Evolutionary conservation across 2,329 filamentous ascomycete genomes (phyloP), one percentile per base, ranked within the genome.

Genomic region (Penicillium decumbens): DNA sequence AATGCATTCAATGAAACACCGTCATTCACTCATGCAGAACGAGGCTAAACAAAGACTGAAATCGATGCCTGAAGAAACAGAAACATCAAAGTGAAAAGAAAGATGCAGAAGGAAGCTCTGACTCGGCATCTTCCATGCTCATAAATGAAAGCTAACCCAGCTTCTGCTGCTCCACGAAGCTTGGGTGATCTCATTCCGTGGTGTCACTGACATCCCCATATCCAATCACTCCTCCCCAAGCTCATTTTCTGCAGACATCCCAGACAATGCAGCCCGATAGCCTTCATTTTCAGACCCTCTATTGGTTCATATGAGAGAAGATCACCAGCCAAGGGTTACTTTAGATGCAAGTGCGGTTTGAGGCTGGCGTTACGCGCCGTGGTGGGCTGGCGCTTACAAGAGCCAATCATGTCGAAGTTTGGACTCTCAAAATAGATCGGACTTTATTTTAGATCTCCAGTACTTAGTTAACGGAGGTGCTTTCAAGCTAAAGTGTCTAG

Each of bases 1-100:
- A 57, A 60, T 58, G 45, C 43, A 41, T 23, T 45, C 41, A 51
- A 51, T 55, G 52, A 45, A 52, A 58, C 50, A 47, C 47, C 48
- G 46, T 48, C 45, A 53, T 53, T 49, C 49, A 51, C 8, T 28
- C 41, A 43, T 29, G 41, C 29, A 33, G 29, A 43, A 18, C n/a
- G 20, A 28, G 27, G 9, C 8, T 10, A 30, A 25, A 43, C 9
- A 32, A 49, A 42, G 29, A 37, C 32, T 35, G 30, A 37, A 50
- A 38, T 27, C 7, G 37, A 18, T 23, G 20, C 20, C 1, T 23
- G 20, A 23, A 23, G 20, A 23, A 23, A 23, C 20, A 24, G 37
- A 38, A 30, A 24, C 10, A 28, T 1, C 10, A 12, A 29, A 38
- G 47, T 28, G 33, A 41, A 41, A 35, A 50, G 39, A 45, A 42